A percentile compares a stretch with the other conserved stretches of the same genome.
Evolutionary conservation across 176 grass and related monocot species (phyloP).

Genomic region (Ampelocalamus luodianensis): DNA sequence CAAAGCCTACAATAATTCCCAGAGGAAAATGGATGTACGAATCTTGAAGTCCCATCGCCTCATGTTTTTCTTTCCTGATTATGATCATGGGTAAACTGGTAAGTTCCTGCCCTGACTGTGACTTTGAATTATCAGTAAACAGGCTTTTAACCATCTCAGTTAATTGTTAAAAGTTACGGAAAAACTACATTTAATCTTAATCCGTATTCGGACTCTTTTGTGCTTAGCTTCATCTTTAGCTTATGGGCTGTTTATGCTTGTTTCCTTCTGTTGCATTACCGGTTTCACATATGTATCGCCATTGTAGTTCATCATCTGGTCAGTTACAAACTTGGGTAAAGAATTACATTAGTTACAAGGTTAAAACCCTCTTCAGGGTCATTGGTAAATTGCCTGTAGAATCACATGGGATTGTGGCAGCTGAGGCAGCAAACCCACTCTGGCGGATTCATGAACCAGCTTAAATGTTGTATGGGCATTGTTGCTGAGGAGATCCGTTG

Average conservation of each 20-base stretch:
- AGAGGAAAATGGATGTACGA: not conserved
- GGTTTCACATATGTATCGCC: not conserved
- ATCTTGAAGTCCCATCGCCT: not conserved
- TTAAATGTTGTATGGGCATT: constrained; percentile 11
- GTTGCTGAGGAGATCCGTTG: not conserved
- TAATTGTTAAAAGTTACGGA: not conserved
- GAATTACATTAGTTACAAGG: not conserved
- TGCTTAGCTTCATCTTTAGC: not conserved
- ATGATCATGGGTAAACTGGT: not conserved
- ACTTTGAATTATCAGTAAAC: not conserved
- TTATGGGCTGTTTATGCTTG: not conserved
- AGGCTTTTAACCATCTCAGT: not conserved
- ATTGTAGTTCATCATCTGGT: not conserved
- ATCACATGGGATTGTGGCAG: not conserved
- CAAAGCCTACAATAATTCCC: not conserved
- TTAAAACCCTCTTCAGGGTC: not conserved
- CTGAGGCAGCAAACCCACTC: constrained; percentile 3
- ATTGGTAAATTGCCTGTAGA: not conserved
- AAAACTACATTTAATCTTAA: not conserved
- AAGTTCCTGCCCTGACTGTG: not conserved
- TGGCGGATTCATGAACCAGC: not conserved
- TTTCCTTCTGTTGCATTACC: not conserved
- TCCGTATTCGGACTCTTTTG: not conserved
- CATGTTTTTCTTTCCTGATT: not conserved
- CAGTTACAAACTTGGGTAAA: not conserved